These are phyloP conservation scores for Penicillium odoratum DNA, from an alignment of 495 filamentous ascomycete species.

Conservation along the genomic window DNA sequence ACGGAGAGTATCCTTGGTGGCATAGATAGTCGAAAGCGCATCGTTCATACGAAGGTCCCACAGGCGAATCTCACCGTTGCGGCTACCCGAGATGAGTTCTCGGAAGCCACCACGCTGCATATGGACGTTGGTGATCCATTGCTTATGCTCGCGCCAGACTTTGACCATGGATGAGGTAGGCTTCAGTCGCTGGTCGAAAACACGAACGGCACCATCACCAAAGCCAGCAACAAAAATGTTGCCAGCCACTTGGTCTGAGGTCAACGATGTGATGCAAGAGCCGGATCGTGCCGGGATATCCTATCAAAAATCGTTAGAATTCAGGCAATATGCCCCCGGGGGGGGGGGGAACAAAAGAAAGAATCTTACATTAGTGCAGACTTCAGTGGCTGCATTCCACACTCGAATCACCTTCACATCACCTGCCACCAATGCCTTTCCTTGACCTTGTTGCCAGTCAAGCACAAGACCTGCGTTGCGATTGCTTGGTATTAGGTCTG, in stretches of 20 bases:
- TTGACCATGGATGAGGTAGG: constrained; percentile 86
- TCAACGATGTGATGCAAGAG: constrained; percentile 92
- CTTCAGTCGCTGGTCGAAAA: constrained; percentile 85
- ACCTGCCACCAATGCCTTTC: constrained; percentile 88
- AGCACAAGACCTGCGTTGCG: constrained; percentile 94
- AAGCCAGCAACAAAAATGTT: constrained; percentile 96
- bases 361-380: constrained; percentile 70
- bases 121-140: constrained; percentile 93
- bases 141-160: constrained; percentile 92
- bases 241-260: constrained; percentile 95
- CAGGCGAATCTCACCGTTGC: constrained; percentile 88
- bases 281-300: constrained; percentile 95
- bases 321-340: background rate
- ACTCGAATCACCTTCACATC: constrained; percentile 94
- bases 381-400: constrained; percentile 92
- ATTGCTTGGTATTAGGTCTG: constrained; percentile 87
- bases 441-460: constrained; percentile 98
- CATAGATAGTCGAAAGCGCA: constrained; percentile 68
- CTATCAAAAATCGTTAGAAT: constrained; percentile 27
- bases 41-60: constrained; percentile 92
- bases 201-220: constrained; percentile 91
- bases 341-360: background rate
- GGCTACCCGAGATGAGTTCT: constrained; percentile 82
- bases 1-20: constrained; percentile 75
- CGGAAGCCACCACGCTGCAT: constrained; percentile 94